These are phyloP conservation scores for Endothia cerciana DNA, from an alignment of 2,329 filamentous ascomycete genomes.

Conservation along the genomic window DNA sequence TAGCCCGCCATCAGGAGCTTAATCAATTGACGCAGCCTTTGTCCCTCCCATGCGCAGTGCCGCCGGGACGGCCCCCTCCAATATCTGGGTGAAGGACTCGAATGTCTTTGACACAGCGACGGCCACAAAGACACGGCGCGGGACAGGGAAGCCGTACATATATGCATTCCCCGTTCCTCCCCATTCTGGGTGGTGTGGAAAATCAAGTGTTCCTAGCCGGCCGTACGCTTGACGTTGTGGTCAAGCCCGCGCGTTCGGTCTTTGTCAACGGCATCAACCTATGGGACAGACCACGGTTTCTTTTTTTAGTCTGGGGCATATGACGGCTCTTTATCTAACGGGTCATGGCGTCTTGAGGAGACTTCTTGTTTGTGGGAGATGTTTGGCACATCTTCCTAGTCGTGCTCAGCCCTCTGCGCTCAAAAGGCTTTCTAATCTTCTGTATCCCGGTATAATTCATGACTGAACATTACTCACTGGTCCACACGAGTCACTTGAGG, in stretches of 20 bases:
- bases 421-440: not conserved
- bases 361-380: not conserved
- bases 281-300: not conserved
- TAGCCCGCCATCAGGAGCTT: not conserved
- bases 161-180: too few relatives aligned
- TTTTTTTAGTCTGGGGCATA: not conserved
- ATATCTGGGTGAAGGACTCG: not conserved
- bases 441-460: not conserved
- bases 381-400: not conserved
- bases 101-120: not conserved
- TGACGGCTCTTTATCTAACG: not conserved
- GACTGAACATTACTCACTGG: not conserved
- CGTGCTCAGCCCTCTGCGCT: not conserved
- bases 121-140: slow-evolving; percentile 6
- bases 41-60: not conserved
- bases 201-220: not conserved
- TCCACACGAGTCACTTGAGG: not conserved
- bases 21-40: not conserved
- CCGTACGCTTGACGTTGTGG: not conserved
- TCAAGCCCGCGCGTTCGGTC: not conserved
- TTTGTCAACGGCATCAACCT: slow-evolving; percentile 8
- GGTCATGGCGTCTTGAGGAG: not conserved
- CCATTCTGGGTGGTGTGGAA: not conserved
- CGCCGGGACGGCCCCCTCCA: not conserved
- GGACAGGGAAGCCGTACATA: not conserved